phyloP scores from a whole-genome alignment of 495 filamentous ascomycete genomes.

The Physcia stellaris region DNA sequence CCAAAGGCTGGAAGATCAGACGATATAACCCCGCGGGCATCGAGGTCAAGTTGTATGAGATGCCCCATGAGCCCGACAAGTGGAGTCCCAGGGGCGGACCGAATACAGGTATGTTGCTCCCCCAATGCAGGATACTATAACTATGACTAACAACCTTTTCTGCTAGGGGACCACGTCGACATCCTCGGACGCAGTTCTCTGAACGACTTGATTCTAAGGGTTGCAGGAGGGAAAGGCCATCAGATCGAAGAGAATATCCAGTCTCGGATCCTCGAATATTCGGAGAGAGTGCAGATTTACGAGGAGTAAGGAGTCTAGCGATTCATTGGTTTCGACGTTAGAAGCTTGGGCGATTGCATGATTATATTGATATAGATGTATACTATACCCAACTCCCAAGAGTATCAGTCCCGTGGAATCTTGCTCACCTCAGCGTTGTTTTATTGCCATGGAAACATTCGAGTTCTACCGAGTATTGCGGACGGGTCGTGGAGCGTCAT shows the following conservation, averaged over 20 bases:
- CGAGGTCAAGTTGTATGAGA: constrained; percentile 76
- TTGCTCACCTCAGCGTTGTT: too few relatives aligned
- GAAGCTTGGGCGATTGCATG: too few relatives aligned
- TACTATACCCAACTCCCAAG: too few relatives aligned
- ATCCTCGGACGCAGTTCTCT: constrained; percentile 79
- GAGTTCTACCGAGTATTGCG: too few relatives aligned
- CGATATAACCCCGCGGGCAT: constrained; percentile 81
- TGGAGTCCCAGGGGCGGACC: constrained; percentile 87
- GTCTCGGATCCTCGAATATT: constrained; percentile 69
- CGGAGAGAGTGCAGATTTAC: constrained; percentile 63
- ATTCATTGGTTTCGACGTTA: too few relatives aligned
- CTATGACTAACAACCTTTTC: neutral
- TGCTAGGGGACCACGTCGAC: constrained; percentile 78
- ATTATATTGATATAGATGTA: too few relatives aligned
- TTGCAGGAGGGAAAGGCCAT: constrained; percentile 79
- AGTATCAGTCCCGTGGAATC: too few relatives aligned
- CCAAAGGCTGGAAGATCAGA: constrained; percentile 79
- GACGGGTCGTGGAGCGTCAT: too few relatives aligned
- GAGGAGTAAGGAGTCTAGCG: constrained; percentile 43
- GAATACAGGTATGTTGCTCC: constrained; percentile 53
- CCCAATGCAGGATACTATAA: neutral
- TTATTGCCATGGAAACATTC: too few relatives aligned
- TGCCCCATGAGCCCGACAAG: constrained; percentile 89
- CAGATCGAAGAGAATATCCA: constrained; percentile 63
- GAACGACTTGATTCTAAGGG: constrained; percentile 78